Base-by-base conservation (phyloP, 148 eudicot species). In the Rhododendron kiyosumense region DNA sequence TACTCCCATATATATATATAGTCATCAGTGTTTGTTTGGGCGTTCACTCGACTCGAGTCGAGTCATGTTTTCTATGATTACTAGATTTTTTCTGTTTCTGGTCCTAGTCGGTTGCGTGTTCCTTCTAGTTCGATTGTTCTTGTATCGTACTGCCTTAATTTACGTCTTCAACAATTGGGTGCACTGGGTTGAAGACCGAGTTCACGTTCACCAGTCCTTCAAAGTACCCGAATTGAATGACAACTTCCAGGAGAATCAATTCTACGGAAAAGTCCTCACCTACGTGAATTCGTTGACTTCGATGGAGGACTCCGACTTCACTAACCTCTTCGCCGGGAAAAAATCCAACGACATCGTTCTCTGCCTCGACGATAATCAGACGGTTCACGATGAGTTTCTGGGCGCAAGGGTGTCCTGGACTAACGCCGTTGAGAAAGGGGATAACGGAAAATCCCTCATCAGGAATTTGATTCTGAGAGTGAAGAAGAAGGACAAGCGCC, bases 401-500 rank as follows among this genome's bases (percentile, higher is more conserved):
- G 93, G 92, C 2, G 94, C 98, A 0, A 83, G 91, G 4, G 43
- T 96, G 6, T 69, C 89, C 2, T 96, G 99, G 99, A 86, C 77
- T 0, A 89, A 91, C 89, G 67, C 86, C 41, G 88, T 91, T 65
- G 84, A n/a, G 5, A 65, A 20, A 7, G 49, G 75, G 7, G 87
- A 77, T 0, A 52, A 71, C 1, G 17, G 52, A 0, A 65, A 65
- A 26, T 8, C 32, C 22, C 65, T 82, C 18, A 76, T 52, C 26
- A 84, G 88, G 28, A 83, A 87, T 65, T 91, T 96, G 1, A 81
- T 92, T 41, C 65, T 96, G 63, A 89, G 81, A 84, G 91, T 96
- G 45, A 92, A 94, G 71, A 93, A 87, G 73, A 91, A 94, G 46
- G 99, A 96, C 73, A 96, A 95, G 87, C 88, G 94, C 1, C 90